Percentiles rank a stretch among this genome's conserved stretches.
phyloP scores from a whole-genome alignment of 2,329 filamentous ascomycete species.

The Colletotrichum sp. region DNA sequence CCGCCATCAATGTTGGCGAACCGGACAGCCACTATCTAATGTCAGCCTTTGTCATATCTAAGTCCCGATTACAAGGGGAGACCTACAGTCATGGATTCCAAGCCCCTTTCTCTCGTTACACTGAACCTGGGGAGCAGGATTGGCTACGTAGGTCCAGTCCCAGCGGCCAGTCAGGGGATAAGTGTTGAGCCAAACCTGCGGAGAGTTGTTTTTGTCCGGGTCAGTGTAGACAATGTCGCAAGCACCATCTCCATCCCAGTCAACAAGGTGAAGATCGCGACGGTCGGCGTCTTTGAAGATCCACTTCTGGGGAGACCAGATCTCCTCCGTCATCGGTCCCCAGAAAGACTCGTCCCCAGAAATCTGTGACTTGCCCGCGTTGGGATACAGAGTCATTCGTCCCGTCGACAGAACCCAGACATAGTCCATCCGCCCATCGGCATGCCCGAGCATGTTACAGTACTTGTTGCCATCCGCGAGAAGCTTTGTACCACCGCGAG shows the following conservation, averaged over 20 bases:
- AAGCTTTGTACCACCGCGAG: slow-evolving; percentile 19
- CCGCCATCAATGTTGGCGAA: slow-evolving; percentile 37
- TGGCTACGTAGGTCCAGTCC: neutral
- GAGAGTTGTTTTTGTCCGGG: slow-evolving; percentile 24
- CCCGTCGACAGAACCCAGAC: slow-evolving; percentile 1
- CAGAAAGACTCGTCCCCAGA: neutral
- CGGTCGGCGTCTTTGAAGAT: slow-evolving; percentile 19
- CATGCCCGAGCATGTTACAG: slow-evolving; percentile 20
- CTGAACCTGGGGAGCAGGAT: neutral
- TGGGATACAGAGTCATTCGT: slow-evolving; percentile 7
- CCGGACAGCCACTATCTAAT: slow-evolving; percentile 23
- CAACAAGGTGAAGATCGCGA: slow-evolving; percentile 35
- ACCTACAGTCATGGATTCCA: slow-evolving; percentile 26
- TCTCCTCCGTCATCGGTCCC: neutral
- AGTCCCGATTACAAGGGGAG: fast-evolving
- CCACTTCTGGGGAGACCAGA: slow-evolving; percentile 15
- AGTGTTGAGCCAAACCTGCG: slow-evolving; percentile 31
- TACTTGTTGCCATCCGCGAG: slow-evolving; percentile 22
- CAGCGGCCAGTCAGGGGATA: neutral
- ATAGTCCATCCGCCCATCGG: slow-evolving; percentile 16
- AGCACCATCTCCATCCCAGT: slow-evolving; percentile 41
- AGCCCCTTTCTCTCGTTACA: slow-evolving; percentile 30
- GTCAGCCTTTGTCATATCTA: neutral
- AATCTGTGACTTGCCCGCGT: neutral
- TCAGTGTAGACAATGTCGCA: slow-evolving; percentile 38